Evolutionary conservation across 116 monocot species (phyloP).

Genomic region (Papilionanthe hybrid): DNA sequence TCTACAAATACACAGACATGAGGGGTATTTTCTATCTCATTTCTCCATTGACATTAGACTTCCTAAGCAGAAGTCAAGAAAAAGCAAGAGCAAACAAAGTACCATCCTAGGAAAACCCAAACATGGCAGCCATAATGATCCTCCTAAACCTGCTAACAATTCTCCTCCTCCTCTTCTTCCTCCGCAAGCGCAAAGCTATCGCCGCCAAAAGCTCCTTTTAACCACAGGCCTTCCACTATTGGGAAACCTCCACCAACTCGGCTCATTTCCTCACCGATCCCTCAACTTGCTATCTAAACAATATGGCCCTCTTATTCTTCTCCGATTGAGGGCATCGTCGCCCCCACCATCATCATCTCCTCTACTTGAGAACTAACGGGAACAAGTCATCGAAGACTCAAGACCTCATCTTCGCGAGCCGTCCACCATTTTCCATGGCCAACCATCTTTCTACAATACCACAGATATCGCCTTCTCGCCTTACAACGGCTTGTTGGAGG

Average conservation of each 20-base stretch:
- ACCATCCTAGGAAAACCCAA: no score
- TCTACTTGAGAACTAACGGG: not conserved
- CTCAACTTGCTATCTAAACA: not conserved
- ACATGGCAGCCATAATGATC: not conserved
- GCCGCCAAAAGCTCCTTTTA: not conserved
- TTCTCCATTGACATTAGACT: no score
- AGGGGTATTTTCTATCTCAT: no score
- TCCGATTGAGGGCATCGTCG: not conserved
- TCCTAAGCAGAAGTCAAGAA: no score
- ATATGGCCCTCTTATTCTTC: constrained; percentile 10
- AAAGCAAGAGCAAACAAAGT: not conserved
- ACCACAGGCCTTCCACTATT: not conserved
- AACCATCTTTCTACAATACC: not conserved
- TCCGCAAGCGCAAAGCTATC: not conserved
- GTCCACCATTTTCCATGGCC: not conserved
- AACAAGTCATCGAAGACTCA: constrained; percentile 12
- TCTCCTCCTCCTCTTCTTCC: not conserved
- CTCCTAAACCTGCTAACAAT: not conserved
- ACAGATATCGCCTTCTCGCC: constrained; percentile 1
- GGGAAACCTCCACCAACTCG: constrained; percentile 12
- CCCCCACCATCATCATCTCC: constrained; percentile 5
- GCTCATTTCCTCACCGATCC: constrained; percentile 9
- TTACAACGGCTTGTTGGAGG: constrained; percentile 8
- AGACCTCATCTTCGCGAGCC: constrained; percentile 9
- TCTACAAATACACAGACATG: no score